Evolutionary conservation across 2,329 filamentous ascomycete genomes (phyloP), one percentile per base, ranked within the genome.

Genomic region (Aspergillus fructus): DNA sequence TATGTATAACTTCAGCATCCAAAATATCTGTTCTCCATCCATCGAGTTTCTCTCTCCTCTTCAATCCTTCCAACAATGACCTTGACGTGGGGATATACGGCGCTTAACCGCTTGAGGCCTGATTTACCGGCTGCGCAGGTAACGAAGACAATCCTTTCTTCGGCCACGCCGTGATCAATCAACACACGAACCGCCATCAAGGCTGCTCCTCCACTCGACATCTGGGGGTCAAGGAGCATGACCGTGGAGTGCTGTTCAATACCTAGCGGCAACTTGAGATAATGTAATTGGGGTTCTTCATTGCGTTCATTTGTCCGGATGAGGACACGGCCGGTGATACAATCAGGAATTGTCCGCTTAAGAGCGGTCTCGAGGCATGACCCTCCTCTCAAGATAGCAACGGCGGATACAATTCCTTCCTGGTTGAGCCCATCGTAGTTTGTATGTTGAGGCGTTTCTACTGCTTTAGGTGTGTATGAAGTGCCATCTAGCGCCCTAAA

Each of bases 171-270:
- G 69, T 97, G 93, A 72, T 99, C 94, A 15, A 96, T 86, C 53
- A 99, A 79, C n/a, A 97, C 91, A 69, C 94, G 89, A 42, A 97
- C 93, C 1, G 94, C 92, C 94, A 99, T 99, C 57, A 99, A 78
- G 4, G 85, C 86, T 12, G 86, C 85, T 37, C 93, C 93, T 43
- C 94, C 94, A 60, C 89, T 93, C 24, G 91, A 91, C 89, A 97
- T 97, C 71, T 99, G 94, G 13, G 93, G 88, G 73, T 97, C 94
- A 19, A 97, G 79, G 7, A 99, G 80, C 59, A 99, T 79, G 17
- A 99, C 91, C 49, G 89, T 89, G 63, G 90, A 87, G 69, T 96
- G 89, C 42, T 83, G 74, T 59, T 83, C 78, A 55, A 97, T 89
- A 60, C 91, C 84, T 3, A 84, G 79, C 0, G 91, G 89, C 3